Conservation (phyloP, 1,284 basidiomycete species). For the Ceratobasidium theobromae region DNA sequence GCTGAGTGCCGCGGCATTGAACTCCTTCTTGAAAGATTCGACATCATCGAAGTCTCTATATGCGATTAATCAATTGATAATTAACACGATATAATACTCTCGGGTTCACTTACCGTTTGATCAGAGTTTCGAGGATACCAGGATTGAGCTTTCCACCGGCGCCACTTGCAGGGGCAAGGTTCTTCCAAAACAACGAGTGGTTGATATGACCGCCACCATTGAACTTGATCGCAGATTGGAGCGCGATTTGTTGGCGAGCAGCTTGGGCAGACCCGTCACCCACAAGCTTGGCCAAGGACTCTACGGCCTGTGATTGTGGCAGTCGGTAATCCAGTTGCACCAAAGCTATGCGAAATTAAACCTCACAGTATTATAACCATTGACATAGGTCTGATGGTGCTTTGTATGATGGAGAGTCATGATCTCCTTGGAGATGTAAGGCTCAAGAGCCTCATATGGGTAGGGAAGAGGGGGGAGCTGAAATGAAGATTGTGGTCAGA, state of each 20-base stretch:
- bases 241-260: conserved; percentile 68
- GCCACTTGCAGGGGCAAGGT: conserved; percentile 62
- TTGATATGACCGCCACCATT: conserved; percentile 82
- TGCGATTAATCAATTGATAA: background rate
- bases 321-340: background rate
- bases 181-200: conserved; percentile 94
- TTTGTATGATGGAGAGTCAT: conserved; percentile 86
- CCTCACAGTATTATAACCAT: conserved; percentile 58
- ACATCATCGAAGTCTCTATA: conserved; percentile 62
- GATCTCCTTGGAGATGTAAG: conserved; percentile 77
- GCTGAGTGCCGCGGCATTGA: conserved; percentile 73
- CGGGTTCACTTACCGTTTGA: conserved; percentile 47
- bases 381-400: conserved; percentile 84
- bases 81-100: conserved; percentile 35
- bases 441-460: conserved; percentile 68
- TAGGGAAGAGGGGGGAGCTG: conserved; percentile 49
- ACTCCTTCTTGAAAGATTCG: conserved; percentile 65
- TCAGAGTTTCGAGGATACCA: conserved; percentile 62
- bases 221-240: conserved; percentile 71
- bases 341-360: background rate
- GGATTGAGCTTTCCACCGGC: conserved; percentile 40
- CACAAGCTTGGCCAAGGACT: background rate
- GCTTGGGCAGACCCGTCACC: conserved; percentile 61
- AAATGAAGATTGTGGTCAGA: background rate
- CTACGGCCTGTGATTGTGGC: conserved; percentile 38